Evolutionary conservation across 2,329 filamentous ascomycete species (phyloP), one percentile per base, ranked within the genome.

Genomic region (Ascocoryne sarcoides): DNA sequence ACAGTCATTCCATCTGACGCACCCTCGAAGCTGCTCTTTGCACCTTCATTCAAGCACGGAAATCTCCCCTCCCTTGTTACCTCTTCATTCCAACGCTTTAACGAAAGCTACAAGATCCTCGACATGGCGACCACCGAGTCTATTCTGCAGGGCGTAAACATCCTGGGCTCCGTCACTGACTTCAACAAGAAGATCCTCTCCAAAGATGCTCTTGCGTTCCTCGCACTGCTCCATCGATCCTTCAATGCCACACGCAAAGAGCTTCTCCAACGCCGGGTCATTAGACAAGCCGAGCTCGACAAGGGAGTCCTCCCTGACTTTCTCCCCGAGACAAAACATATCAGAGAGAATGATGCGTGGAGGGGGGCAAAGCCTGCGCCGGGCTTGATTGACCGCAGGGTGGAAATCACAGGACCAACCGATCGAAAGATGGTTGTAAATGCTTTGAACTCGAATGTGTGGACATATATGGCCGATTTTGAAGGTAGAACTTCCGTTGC

Each of bases 361-460:
- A 92, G 79, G 68, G 92, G 87, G 47, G 88, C 92, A 32, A 76
- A 83, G 37, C 92, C 92, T 14, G 92, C 90, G 5, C 90, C 92
- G 0, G 92, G 92, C 43, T 75, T 96, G 41, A 79, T 95, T 32
- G 92, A 98, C 69, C 82, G 92, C 51, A 79, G 92, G 46, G 85
- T 95, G 21, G 92, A 98, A 71, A 98, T 96, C 59, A 98, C 92
- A 4, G 92, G 92, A 7, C 92, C 92, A 1, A 95, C 89, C 5
- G 92, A 96, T 66, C 77, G 92, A 53, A 98, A 96, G 76, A 98
- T 98, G 92, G 88, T 96, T 35, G 86, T 96, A 48, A 98, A 98
- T 63, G 92, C 92, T 8, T 62, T 96, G 62, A 98, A 96, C 65
- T 82, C 90, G 33, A 77, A 96, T 58, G 92, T 96, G 17, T 96